Conservation (phyloP, 768 basidiomycete species). For the Collybia sordida region DNA sequence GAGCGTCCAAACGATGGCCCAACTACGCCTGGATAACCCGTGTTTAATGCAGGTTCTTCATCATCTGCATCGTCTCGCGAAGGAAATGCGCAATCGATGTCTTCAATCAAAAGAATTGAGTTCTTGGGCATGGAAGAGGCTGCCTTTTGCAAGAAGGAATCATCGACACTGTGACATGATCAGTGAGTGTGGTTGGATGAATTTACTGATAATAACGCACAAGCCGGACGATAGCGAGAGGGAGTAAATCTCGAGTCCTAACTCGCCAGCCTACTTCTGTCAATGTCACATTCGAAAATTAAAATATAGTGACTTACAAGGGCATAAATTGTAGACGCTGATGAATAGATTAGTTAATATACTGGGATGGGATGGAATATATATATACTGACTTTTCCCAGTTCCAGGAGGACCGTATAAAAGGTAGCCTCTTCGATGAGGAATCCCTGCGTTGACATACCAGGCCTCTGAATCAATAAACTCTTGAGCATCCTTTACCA, state of each 20-base stretch:
- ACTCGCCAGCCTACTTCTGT: conserved; percentile 52
- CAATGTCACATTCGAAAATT: conserved; percentile 35
- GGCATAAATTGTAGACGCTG: conserved; percentile 15
- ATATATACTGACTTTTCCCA: conserved; percentile 48
- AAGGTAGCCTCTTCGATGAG: conserved; percentile 56
- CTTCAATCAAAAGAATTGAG: conserved; percentile 57
- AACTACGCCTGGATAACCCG: conserved; percentile 8
- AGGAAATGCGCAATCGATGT: conserved; percentile 61
- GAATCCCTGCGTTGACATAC: conserved; percentile 58
- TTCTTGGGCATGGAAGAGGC: conserved; percentile 47
- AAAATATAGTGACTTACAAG: conserved; percentile 16
- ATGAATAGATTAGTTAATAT: not conserved
- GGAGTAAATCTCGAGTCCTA: conserved; percentile 83
- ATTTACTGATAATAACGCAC: conserved; percentile 27
- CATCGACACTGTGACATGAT: conserved; percentile 41
- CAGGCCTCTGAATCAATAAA: conserved; percentile 56
- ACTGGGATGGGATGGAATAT: not conserved
- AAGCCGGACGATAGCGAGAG: conserved; percentile 48
- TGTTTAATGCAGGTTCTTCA: conserved; percentile 1
- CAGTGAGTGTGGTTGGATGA: not conserved
- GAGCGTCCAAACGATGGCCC: not conserved
- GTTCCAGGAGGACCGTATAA: conserved; percentile 62
- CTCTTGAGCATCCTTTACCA: conserved; percentile 51
- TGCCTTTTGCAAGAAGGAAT: conserved; percentile 44
- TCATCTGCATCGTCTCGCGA: conserved; percentile 42